These are phyloP conservation scores for Albizia julibrissin DNA, from an alignment of 306 rosid species.

Conservation along the genomic window DNA sequence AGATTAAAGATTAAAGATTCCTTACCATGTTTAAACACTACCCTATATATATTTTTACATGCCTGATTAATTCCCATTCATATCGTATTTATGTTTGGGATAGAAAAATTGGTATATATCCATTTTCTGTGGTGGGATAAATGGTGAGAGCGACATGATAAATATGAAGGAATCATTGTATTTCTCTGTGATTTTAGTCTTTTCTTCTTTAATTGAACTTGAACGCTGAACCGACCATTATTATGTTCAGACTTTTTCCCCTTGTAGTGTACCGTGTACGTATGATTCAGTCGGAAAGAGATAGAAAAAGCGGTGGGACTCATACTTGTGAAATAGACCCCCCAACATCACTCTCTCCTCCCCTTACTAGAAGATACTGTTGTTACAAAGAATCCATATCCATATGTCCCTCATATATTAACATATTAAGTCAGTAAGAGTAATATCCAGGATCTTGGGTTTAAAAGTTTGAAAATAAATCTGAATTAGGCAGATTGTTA, in stretches of 20 bases:
- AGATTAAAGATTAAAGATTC: neutral
- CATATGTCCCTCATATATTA: neutral
- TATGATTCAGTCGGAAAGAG: neutral
- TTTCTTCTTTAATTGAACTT: neutral
- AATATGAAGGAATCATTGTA: neutral
- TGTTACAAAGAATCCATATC: neutral
- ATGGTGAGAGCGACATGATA: neutral
- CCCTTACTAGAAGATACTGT: neutral
- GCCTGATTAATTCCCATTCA: neutral
- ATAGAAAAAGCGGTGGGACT: neutral
- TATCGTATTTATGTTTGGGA: neutral
- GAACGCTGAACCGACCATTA: neutral
- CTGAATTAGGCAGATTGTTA: no score
- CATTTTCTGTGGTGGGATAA: neutral
- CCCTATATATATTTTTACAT: neutral
- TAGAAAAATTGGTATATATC: neutral
- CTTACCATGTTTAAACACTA: neutral
- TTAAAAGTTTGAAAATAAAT: no score
- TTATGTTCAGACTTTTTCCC: neutral
- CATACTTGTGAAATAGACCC: neutral
- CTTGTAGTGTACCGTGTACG: neutral
- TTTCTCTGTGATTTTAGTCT: neutral
- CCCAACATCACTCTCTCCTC: neutral
- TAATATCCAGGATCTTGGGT: no score
- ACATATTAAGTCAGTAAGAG: neutral